These are phyloP conservation scores for Racocetra persica DNA, from an alignment of 371 early-diverging fungal species.

Conservation along the genomic window DNA sequence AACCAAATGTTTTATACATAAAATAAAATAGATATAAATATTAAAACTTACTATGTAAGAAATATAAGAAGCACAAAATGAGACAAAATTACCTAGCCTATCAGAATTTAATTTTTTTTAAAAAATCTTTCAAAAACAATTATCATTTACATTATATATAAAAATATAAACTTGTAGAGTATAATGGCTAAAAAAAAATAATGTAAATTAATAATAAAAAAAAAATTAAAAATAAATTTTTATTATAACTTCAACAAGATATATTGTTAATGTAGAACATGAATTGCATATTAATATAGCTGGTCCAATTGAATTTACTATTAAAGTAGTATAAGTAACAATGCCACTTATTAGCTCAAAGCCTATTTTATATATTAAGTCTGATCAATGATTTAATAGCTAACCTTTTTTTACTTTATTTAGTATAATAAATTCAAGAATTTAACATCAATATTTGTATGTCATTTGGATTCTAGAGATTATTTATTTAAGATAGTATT, in stretches of 20 bases:
- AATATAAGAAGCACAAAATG: constrained; percentile 68
- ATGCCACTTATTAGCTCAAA: constrained; percentile 74
- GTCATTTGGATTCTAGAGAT: too few relatives aligned
- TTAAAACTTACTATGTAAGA: constrained; percentile 51
- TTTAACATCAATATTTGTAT: too few relatives aligned
- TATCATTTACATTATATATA: constrained; percentile 78
- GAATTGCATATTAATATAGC: constrained; percentile 74
- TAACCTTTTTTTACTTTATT: too few relatives aligned
- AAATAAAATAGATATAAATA: background rate
- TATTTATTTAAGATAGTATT: background rate
- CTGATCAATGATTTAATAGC: background rate
- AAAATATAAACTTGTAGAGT: constrained; percentile 70
- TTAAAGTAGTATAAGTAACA: constrained; percentile 69
- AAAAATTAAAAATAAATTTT: background rate
- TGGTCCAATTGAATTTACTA: constrained; percentile 72
- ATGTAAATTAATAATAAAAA: background rate
- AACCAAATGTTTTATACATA: background rate
- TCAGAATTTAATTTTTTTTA: constrained; percentile 46
- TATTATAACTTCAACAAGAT: constrained; percentile 56
- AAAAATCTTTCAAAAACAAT: constrained; percentile 72
- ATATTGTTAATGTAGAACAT: constrained; percentile 66
- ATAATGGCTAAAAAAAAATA: constrained; percentile 61
- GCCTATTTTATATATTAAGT: constrained; percentile 67
- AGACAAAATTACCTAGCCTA: constrained; percentile 60
- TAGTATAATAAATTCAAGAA: too few relatives aligned